Conservation (phyloP, 148 eudicot species). For the Vaccinium darrowii region DNA sequence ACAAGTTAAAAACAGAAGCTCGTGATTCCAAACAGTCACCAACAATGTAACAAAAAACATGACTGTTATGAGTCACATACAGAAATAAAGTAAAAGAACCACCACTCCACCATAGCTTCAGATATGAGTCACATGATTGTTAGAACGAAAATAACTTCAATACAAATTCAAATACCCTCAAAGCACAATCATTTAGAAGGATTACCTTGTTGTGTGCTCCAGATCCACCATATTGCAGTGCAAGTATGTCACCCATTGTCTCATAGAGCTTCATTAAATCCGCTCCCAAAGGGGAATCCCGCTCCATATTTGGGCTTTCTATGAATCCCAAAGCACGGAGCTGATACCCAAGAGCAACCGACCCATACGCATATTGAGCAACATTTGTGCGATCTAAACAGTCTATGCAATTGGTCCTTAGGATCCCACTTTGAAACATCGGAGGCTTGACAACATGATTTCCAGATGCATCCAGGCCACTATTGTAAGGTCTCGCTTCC, state of each 20-base stretch:
- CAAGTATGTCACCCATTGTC: conserved; percentile 81
- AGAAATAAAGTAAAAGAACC: neutral
- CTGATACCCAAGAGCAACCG: conserved; percentile 83
- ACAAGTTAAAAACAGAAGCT: conserved; percentile 8
- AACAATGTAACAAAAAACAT: neutral
- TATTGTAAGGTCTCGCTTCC: conserved; percentile 5
- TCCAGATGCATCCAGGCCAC: conserved; percentile 15
- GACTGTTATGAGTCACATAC: neutral
- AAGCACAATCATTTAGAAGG: neutral
- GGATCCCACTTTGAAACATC: conserved; percentile 67
- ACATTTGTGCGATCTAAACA: conserved; percentile 95
- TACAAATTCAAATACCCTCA: neutral
- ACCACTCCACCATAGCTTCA: neutral
- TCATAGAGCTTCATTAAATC: conserved; percentile 70
- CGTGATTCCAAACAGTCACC: neutral
- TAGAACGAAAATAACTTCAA: neutral
- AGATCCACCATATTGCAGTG: conserved; percentile 91
- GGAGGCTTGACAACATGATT: conserved; percentile 28
- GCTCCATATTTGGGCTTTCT: conserved; percentile 36
- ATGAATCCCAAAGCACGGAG: conserved; percentile 55
- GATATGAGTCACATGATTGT: neutral
- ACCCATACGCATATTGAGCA: conserved; percentile 76
- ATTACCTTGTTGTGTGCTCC: conserved; percentile 94
- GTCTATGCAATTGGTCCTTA: conserved; percentile 88
- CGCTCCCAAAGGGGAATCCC: conserved; percentile 53